Evolutionary conservation across 345 rosid species (phyloP).

Genomic region (Populus simonii): DNA sequence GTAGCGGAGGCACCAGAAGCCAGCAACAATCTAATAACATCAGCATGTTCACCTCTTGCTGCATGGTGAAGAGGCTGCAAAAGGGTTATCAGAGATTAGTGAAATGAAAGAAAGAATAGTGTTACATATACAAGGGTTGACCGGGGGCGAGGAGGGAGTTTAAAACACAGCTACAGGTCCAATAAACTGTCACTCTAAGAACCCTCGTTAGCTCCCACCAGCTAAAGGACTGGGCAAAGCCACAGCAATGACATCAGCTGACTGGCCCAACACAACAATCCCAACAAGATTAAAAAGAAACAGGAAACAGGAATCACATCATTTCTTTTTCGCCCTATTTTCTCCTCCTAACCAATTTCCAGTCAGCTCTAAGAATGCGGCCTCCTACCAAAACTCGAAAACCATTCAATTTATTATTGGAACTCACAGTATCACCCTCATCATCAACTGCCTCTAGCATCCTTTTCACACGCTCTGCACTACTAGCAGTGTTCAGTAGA

Average conservation of each 20-base stretch:
- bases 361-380: background rate
- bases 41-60: slow-evolving; percentile 83
- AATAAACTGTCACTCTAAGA: background rate
- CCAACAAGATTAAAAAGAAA: background rate
- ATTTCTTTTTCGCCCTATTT: background rate
- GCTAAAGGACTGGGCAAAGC: background rate
- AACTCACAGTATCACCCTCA: slow-evolving; percentile 86
- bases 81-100: background rate
- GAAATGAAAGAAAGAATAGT: no score
- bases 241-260: background rate
- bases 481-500: slow-evolving; percentile 52
- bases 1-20: slow-evolving; percentile 65
- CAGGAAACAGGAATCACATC: background rate
- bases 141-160: background rate
- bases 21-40: slow-evolving; percentile 62
- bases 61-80: slow-evolving; percentile 93
- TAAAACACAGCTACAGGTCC: background rate
- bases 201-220: background rate
- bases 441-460: slow-evolving; percentile 71
- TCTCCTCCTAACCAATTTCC: background rate
- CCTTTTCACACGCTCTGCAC: slow-evolving; percentile 47
- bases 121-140: background rate
- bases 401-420: background rate
- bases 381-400: background rate
- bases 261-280: background rate